Conservation (phyloP, 306 rosid genomes). For the Parietaria judaica region DNA sequence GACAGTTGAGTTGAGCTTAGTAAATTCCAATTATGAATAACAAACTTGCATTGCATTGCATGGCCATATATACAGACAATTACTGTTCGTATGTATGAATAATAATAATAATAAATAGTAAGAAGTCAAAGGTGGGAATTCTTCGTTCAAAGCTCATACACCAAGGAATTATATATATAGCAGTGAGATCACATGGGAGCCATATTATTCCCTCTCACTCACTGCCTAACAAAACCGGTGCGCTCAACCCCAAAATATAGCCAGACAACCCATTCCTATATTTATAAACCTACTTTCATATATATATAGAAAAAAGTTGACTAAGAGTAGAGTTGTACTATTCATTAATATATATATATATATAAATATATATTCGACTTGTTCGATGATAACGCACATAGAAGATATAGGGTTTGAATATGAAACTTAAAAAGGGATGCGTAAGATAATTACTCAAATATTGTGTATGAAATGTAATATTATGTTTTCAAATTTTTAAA, state of each 20-base stretch:
- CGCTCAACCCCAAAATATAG: slow-evolving; percentile 24
- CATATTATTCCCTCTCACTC: slow-evolving; percentile 10
- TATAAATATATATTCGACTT: no score
- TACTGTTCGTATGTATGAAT: neutral
- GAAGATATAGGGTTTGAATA: no score
- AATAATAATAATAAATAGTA: neutral
- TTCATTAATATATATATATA: no score
- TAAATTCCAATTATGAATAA: neutral
- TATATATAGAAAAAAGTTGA: no score
- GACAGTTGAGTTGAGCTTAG: slow-evolving; percentile 10
- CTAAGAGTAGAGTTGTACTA: no score
- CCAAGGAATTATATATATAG: slow-evolving; percentile 20
- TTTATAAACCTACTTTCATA: no score
- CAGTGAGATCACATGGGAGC: slow-evolving; percentile 40
- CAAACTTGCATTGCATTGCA: neutral
- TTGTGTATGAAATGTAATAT: no score
- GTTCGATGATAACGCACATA: no score
- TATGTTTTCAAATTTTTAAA: no score
- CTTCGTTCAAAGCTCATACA: slow-evolving; percentile 29
- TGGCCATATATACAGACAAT: no score
- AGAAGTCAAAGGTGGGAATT: slow-evolving; percentile 28
- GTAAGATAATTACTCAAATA: no score
- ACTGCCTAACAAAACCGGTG: slow-evolving; percentile 15
- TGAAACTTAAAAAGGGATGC: no score
- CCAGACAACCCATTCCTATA: slow-evolving; percentile 6